Evolutionary conservation across 768 basidiomycete genomes (phyloP).

Genomic region (Strobilomyces echinocephalus): DNA sequence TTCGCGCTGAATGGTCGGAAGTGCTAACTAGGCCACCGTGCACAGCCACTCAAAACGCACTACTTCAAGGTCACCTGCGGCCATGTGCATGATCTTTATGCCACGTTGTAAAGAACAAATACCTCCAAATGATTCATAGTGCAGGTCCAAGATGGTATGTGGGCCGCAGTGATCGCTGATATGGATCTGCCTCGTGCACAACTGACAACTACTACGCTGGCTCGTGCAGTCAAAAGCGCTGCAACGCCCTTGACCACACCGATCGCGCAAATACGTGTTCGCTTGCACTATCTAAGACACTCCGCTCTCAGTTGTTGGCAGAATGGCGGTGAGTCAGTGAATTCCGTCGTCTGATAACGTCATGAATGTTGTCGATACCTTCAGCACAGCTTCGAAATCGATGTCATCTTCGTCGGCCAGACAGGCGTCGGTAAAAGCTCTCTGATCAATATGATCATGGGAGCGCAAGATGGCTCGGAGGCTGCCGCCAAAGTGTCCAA

Average conservation of each 20-base stretch:
- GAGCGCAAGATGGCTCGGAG: background rate
- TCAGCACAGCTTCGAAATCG: constrained; percentile 9
- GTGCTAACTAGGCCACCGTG: background rate
- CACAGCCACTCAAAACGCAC: constrained; percentile 11
- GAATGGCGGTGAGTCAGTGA: constrained; percentile 18
- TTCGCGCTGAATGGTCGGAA: background rate
- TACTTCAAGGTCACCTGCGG: too few species aligned
- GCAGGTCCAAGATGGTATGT: background rate
- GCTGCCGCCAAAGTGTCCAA: constrained; percentile 17
- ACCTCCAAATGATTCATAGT: constrained; percentile 6
- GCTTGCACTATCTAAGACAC: background rate
- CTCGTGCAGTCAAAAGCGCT: background rate
- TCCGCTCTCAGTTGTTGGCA: background rate
- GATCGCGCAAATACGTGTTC: background rate
- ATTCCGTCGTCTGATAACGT: background rate
- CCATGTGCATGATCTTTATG: background rate
- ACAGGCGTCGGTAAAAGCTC: constrained; percentile 26
- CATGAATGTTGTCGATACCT: constrained; percentile 2
- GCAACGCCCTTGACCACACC: constrained; percentile 5
- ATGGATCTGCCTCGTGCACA: constrained; percentile 24
- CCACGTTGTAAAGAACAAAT: constrained; percentile 1
- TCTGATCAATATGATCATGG: constrained; percentile 23
- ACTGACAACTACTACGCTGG: background rate
- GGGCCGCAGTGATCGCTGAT: constrained; percentile 13
- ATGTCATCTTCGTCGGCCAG: constrained; percentile 22